These are phyloP conservation scores for Saccharomyces hybrid DNA, from an alignment of 1,139 yeast species.

Conservation along the genomic window DNA sequence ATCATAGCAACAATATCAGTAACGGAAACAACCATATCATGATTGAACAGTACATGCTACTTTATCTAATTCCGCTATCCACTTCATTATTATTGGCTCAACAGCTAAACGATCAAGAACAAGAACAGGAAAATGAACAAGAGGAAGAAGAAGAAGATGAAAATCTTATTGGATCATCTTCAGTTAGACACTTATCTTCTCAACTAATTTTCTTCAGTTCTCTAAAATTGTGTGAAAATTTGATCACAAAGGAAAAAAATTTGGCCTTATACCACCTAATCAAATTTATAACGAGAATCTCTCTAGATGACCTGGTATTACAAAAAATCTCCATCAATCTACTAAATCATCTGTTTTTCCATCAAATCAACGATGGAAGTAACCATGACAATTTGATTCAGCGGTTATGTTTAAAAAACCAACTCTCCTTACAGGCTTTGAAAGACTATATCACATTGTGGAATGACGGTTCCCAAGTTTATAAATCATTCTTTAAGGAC, in stretches of 20 bases:
- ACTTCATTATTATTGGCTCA: conserved; percentile 29
- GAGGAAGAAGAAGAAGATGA: not conserved
- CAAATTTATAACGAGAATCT: conserved; percentile 30
- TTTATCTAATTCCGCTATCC: conserved; percentile 30
- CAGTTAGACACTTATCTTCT: not conserved
- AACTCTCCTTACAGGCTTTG: conserved; percentile 24
- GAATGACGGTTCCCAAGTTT: conserved; percentile 32
- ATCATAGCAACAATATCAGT: not conserved
- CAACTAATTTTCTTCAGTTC: conserved; percentile 19
- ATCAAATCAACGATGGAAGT: conserved; percentile 12
- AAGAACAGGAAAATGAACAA: conserved; percentile 9
- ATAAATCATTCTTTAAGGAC: conserved; percentile 17
- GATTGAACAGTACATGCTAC: conserved; percentile 22
- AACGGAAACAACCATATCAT: not conserved
- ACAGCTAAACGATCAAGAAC: conserved; percentile 18
- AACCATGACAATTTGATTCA: conserved; percentile 10
- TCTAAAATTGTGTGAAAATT: conserved; percentile 16
- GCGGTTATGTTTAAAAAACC: conserved; percentile 22
- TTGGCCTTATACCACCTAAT: conserved; percentile 36
- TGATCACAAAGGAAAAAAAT: conserved; percentile 34
- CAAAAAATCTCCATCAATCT: conserved; percentile 31
- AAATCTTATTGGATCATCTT: not conserved
- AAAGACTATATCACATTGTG: conserved; percentile 26
- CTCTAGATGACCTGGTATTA: conserved; percentile 27
- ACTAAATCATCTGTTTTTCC: conserved; percentile 33